phyloP scores from a whole-genome alignment of 257 asterid genomes.

The Petunia secreta region DNA sequence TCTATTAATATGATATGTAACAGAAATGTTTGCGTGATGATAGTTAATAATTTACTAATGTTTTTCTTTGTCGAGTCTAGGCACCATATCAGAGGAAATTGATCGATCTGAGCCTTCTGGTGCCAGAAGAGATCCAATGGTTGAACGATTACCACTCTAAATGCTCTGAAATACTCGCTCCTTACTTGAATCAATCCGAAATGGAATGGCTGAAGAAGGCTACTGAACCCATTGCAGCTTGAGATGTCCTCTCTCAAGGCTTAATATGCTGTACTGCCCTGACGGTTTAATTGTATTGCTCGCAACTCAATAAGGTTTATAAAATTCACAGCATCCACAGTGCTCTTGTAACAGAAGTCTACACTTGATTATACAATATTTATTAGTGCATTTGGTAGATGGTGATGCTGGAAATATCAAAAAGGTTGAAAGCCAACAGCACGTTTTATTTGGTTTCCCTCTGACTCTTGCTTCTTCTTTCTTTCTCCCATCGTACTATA shows the following conservation, averaged over 20 bases:
- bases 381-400: neutral
- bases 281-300: neutral
- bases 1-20: neutral
- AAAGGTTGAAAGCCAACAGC: neutral
- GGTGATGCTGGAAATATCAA: neutral
- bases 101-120: constrained; percentile 69
- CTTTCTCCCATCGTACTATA: neutral
- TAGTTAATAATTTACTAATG: neutral
- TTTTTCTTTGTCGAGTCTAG: constrained; percentile 43
- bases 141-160: constrained; percentile 71
- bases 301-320: neutral
- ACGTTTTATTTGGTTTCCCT: neutral
- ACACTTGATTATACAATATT: neutral
- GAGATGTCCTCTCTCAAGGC: constrained; percentile 22
- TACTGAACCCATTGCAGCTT: constrained; percentile 63
- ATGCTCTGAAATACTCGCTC: constrained; percentile 70
- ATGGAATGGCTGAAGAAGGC: constrained; percentile 85
- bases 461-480: neutral
- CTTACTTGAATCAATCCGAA: constrained; percentile 64
- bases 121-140: constrained; percentile 83
- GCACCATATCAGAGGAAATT: constrained; percentile 88
- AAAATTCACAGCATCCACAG: neutral
- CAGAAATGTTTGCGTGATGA: neutral
- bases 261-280: neutral
- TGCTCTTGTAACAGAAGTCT: neutral